These are phyloP conservation scores for Acanthamoeba castellanii DNA, from an alignment of 208 protist species.

Conservation along the genomic window DNA sequence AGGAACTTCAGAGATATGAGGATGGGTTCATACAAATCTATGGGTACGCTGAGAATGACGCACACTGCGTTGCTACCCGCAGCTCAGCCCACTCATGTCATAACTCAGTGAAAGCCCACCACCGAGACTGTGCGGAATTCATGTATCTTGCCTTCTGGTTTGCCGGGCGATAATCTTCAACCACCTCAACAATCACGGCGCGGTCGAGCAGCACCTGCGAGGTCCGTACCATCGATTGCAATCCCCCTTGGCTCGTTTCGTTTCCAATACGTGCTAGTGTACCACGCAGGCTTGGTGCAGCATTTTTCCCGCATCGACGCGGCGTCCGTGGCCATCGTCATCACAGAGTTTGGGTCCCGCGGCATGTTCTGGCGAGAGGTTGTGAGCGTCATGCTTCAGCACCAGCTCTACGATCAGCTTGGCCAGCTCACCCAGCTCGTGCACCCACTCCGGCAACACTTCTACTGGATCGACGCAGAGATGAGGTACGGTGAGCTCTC, in stretches of 20 bases:
- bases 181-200: constrained; percentile 6
- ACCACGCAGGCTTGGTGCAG: not conserved
- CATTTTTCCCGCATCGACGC: not conserved
- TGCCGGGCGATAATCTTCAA: not conserved
- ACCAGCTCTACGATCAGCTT: not conserved
- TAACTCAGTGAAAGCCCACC: not conserved
- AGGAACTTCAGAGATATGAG: not conserved
- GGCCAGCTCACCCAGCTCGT: not conserved
- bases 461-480: constrained; percentile 45
- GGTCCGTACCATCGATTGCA: not conserved
- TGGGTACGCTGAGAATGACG: not conserved
- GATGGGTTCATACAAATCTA: not conserved
- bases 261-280: not conserved
- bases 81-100: too few species aligned
- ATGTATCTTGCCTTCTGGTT: not conserved
- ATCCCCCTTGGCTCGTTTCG: not conserved
- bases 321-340: not conserved
- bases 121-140: not conserved
- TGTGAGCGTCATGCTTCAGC: not conserved
- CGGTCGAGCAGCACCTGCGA: not conserved
- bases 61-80: not conserved
- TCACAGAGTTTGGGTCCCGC: not conserved
- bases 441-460: constrained; percentile 6
- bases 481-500: not conserved
- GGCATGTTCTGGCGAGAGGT: constrained; percentile 34